A percentile compares a stretch with the other conserved stretches of the same genome.
Evolutionary conservation across 1,284 basidiomycete genomes (phyloP).

Genomic region (Boletus austroedulis): DNA sequence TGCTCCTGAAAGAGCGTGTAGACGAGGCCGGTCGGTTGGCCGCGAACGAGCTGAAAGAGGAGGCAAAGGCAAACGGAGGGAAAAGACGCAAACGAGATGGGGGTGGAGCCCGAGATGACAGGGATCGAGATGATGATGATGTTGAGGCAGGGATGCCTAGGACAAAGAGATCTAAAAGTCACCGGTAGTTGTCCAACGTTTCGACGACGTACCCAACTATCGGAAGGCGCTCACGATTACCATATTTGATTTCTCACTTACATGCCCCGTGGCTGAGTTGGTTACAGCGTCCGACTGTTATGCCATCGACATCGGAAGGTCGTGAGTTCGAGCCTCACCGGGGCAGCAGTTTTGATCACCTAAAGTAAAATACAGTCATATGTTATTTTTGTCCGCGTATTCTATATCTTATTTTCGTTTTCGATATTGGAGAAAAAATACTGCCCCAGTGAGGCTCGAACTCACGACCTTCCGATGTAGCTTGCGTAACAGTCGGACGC

Average conservation of each 20-base stretch:
- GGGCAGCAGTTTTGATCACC: constrained; percentile 44
- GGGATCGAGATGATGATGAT: constrained; percentile 84
- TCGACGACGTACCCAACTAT: too few species aligned
- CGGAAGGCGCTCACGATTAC: neutral
- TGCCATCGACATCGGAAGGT: constrained; percentile 54
- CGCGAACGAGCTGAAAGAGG: constrained; percentile 74
- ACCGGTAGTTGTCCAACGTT: constrained; percentile 23
- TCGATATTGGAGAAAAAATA: neutral
- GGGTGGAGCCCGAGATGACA: constrained; percentile 59
- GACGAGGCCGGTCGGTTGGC: constrained; percentile 87
- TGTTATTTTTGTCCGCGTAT: too few species aligned
- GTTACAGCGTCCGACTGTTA: constrained; percentile 83
- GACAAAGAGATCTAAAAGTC: constrained; percentile 48
- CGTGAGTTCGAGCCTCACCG: constrained; percentile 73
- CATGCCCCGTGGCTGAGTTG: constrained; percentile 79
- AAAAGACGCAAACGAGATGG: constrained; percentile 55
- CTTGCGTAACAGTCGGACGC: constrained; percentile 70
- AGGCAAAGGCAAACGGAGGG: constrained; percentile 50
- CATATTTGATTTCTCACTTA: too few species aligned
- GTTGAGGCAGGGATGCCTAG: constrained; percentile 78
- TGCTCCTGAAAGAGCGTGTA: constrained; percentile 85
- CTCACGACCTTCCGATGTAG: constrained; percentile 68
- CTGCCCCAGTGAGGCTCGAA: constrained; percentile 75
- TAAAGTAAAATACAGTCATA: too few species aligned
- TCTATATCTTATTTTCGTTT: too few species aligned